Base-by-base conservation (phyloP, 2,329 filamentous ascomycete genomes). In the Phialophora tarda region DNA sequence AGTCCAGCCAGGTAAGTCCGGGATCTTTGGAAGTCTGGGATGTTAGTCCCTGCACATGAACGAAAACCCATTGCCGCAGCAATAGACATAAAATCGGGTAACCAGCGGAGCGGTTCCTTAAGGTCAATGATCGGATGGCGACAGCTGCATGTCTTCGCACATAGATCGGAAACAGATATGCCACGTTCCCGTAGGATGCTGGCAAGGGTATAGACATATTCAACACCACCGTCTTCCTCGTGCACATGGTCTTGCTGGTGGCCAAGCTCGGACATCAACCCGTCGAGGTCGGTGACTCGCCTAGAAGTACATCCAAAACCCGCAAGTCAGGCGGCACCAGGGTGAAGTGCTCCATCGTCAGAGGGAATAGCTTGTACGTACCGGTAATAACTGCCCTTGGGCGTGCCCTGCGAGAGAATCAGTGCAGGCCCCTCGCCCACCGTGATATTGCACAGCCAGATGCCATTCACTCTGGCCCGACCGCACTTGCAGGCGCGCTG, bases 151-250 rank as follows among this genome's bases (percentile, higher is more conserved):
- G 6, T 30, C 28, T 64, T 86, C 84, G 1, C 85, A 76, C 1
- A 85, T 30, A 8, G 6, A 30, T 8, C 1, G 28, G 28, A 6
- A 8, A 30, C n/a, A 8, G 6, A 8, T 8, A 7, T 30, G 6
- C 4, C 1, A 30, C 7, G 7, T 30, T 30, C 28, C 28, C 6
- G 28, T 7, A 7, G 28, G 28, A 30, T 30, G 28, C 28, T 8
- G 28, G 28, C 28, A 30, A 88, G 76, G 64, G 84, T 83, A 69
- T 88, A 85, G 0, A 83, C 79, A 2, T 87, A 81, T 32, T 85
- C 77, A 0, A 83, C 86, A 3, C 86, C 85, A 47, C 85, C 82
- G 72, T 88, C 86, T 71, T 88, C 86, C 0, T 80, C 84, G 64
- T 84, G 84, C 23, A 88, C 75, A 69, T 76, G 83, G 73, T 83